Conservation (phyloP, 2,329 filamentous ascomycete species). For the Penicillium sp. region DNA sequence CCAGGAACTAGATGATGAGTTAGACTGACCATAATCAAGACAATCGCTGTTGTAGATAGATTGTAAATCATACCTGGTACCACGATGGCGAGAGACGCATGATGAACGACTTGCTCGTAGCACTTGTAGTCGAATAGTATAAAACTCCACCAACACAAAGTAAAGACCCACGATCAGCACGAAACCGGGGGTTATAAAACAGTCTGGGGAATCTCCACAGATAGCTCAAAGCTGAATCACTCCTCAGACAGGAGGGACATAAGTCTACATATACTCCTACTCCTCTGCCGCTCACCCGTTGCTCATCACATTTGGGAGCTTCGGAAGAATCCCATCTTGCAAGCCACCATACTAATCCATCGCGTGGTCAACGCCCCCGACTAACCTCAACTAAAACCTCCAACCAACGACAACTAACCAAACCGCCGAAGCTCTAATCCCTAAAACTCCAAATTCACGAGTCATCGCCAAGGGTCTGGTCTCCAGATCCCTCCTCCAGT, state of each 20-base stretch:
- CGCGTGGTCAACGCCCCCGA: not conserved
- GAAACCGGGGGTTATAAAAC: constrained; percentile 20
- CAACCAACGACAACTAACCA: not conserved
- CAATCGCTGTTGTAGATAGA: not conserved
- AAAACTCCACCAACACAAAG: constrained; percentile 5
- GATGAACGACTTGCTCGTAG: constrained; percentile 25
- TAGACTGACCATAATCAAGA: not conserved
- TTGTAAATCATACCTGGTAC: constrained; percentile 55
- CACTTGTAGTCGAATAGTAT: not conserved
- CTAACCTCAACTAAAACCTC: constrained; percentile 5
- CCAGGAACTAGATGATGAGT: constrained; percentile 55
- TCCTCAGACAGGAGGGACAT: not conserved
- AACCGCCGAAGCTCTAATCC: not conserved
- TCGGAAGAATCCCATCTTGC: constrained; percentile 16
- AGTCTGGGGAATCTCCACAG: constrained; percentile 35
- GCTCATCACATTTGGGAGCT: too few species aligned
- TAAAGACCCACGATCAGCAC: constrained; percentile 18
- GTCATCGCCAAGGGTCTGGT: too few species aligned
- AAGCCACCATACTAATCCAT: constrained; percentile 15
- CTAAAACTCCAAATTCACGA: not conserved
- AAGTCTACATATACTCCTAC: constrained; percentile 3
- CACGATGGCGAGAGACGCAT: constrained; percentile 64
- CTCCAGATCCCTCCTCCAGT: not conserved
- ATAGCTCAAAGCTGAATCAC: constrained; percentile 4
- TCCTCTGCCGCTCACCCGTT: not conserved